Evolutionary conservation across 1,284 basidiomycete genomes (phyloP).

Genomic region (Bondarzewia mesenterica): DNA sequence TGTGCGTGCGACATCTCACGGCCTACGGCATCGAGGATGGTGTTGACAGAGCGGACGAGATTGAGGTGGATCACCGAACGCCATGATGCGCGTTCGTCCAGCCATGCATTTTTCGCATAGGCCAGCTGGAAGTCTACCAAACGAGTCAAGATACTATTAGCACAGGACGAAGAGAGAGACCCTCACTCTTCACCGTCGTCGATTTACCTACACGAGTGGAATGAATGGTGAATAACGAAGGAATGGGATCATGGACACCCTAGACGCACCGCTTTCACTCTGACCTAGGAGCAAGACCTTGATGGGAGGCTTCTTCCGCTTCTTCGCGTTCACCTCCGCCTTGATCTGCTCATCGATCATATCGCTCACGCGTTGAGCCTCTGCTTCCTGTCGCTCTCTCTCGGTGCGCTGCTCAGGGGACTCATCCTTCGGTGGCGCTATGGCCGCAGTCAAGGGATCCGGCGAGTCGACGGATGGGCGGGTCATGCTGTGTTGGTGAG

Average conservation of each 20-base stretch:
- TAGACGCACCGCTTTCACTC: conserved; percentile 56
- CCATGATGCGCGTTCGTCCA: conserved; percentile 62
- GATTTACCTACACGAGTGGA: conserved; percentile 35
- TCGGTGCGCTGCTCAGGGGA: conserved; percentile 29
- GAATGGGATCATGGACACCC: background rate
- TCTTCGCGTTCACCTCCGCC: conserved; percentile 36
- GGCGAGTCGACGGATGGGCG: conserved; percentile 21
- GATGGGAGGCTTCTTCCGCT: conserved; percentile 35
- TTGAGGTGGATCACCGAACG: conserved; percentile 69
- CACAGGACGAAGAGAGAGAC: background rate
- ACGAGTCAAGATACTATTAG: background rate
- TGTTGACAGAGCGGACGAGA: conserved; percentile 60
- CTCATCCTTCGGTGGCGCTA: conserved; percentile 44
- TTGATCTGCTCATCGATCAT: conserved; percentile 57
- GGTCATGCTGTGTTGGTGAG: background rate
- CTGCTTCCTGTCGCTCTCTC: conserved; percentile 41
- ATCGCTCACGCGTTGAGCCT: conserved; percentile 49
- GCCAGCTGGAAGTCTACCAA: conserved; percentile 52
- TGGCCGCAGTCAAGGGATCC: conserved; percentile 45
- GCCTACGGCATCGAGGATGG: conserved; percentile 36
- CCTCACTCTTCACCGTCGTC: conserved; percentile 41
- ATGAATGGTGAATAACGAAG: background rate
- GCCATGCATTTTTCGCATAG: conserved; percentile 59
- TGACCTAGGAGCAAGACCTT: conserved; percentile 60
- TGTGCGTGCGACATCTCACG: conserved; percentile 5